Base-by-base conservation (phyloP, 176 grass and related monocot genomes). In the Cenchrus fungigraminus region DNA sequence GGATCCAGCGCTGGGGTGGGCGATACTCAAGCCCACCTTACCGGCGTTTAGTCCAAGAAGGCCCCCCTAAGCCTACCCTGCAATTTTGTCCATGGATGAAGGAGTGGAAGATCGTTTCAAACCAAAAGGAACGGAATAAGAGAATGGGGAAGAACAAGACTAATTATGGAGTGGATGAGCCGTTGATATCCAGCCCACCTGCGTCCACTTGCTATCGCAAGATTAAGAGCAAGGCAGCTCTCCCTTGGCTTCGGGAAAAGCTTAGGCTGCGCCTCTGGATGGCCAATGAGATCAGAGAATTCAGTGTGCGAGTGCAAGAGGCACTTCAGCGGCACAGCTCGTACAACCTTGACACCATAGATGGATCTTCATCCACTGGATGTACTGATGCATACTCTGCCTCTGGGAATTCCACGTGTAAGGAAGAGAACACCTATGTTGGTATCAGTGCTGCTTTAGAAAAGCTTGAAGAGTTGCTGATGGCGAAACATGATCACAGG, bases 281-380 rank as follows among this genome's bases (percentile, higher is more conserved):
- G 47, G 74, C 80, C 5, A 83, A 79, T 56, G 83, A 88, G 74
- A 65, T 83, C 16, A 55, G 74, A 62, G 86, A 88, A 14, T 79
- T 88, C 80, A 88, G 86, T 34, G 0, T 4, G 5, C 81, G 80
- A 25, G 25, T 12, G 4, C 86, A 84, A 59, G 66, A 88, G 57
- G 80, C 47, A 9, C 56, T 84, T 47, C 46, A 79, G 22, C 65
- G 86, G 16, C 42, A 72, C 57, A 17, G 3, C 22, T 2, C 83
- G 74, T 49, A 47, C 45, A 63, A 54, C 43, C 44, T 53, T 61
- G 52, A 20, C 51, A 44, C 15, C 31, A 56, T 13, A 32, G 6
- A 14, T 4, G 16, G 12, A 17, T 9, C 8, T 75, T 3, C 6
- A 57, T 12, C 28, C n/a, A 37, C 37, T n/a, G 46, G 13, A 19